These are phyloP conservation scores for Puccinia brachypodii DNA, from an alignment of 1,284 basidiomycete genomes.

Conservation along the genomic window DNA sequence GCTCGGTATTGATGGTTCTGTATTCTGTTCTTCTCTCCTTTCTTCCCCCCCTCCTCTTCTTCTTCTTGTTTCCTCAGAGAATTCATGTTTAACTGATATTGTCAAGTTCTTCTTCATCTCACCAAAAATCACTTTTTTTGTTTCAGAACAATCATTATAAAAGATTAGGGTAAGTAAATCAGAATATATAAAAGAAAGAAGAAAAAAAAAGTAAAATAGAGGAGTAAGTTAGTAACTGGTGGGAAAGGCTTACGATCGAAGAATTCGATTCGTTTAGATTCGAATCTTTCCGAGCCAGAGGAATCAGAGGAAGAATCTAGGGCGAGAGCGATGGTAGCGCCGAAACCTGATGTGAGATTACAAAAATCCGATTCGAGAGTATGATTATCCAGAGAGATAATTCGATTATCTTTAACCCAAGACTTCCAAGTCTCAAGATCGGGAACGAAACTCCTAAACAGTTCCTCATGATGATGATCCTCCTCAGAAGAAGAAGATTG, in stretches of 20 bases:
- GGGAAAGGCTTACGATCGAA: neutral
- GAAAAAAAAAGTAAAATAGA: neutral
- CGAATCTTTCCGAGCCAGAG: no score
- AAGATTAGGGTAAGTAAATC: no score
- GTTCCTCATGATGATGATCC: neutral
- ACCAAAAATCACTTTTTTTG: neutral
- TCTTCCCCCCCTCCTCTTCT: neutral
- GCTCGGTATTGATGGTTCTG: no score
- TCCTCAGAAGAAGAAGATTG: neutral
- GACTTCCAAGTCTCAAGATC: neutral
- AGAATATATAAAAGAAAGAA: no score
- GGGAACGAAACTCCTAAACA: neutral
- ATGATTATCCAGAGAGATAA: no score
- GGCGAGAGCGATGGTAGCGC: no score
- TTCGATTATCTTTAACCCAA: neutral
- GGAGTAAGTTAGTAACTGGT: neutral
- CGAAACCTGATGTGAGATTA: no score
- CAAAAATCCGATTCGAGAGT: no score
- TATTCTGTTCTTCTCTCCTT: no score
- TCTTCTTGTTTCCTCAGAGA: neutral
- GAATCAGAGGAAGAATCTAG: no score
- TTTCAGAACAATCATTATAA: neutral
- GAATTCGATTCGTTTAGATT: neutral
- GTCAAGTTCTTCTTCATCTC: conserved; percentile 15
- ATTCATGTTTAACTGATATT: neutral